Percentiles rank a stretch among this genome's conserved stretches.
These are phyloP conservation scores for Vickermania ingenoplastis DNA, from an alignment of 208 protist genomes.

Conservation along the genomic window DNA sequence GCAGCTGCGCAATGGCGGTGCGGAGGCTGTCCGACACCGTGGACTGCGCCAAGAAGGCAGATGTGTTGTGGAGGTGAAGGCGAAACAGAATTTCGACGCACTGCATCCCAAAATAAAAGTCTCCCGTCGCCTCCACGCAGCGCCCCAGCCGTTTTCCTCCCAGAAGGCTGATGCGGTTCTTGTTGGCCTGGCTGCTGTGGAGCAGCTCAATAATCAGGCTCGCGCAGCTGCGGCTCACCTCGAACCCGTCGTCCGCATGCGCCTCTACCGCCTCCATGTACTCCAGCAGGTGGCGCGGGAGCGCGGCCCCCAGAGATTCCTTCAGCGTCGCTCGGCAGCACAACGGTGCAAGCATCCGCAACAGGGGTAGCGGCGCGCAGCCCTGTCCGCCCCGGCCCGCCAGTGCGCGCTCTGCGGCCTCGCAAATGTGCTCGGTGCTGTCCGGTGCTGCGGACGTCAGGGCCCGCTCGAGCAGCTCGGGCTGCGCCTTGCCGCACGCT, in stretches of 20 bases:
- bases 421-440: no score
- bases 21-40: slow-evolving; percentile 35
- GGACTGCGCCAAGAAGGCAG: slow-evolving; percentile 24
- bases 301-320: slow-evolving; percentile 24
- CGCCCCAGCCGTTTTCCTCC: slow-evolving; percentile 35
- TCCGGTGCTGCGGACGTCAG: no score
- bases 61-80: slow-evolving; percentile 48
- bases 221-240: slow-evolving; percentile 53
- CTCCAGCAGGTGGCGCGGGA: slow-evolving; percentile 34
- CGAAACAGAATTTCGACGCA: slow-evolving; percentile 79
- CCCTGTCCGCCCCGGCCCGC: neutral
- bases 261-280: slow-evolving; percentile 39
- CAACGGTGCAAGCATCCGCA: slow-evolving; percentile 51
- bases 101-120: slow-evolving; percentile 88
- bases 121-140: slow-evolving; percentile 34
- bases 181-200: slow-evolving; percentile 66
- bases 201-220: slow-evolving; percentile 71
- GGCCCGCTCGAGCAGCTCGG: no score
- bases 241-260: slow-evolving; percentile 53
- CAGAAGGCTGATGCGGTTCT: slow-evolving; percentile 40
- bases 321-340: slow-evolving; percentile 39
- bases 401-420: no score
- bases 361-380: slow-evolving; percentile 11
- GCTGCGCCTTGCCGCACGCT: no score
- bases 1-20: slow-evolving; percentile 49